Evolutionary conservation across 2,329 filamentous ascomycete genomes (phyloP).

Genomic region (Rhinocladiella mackenziei): DNA sequence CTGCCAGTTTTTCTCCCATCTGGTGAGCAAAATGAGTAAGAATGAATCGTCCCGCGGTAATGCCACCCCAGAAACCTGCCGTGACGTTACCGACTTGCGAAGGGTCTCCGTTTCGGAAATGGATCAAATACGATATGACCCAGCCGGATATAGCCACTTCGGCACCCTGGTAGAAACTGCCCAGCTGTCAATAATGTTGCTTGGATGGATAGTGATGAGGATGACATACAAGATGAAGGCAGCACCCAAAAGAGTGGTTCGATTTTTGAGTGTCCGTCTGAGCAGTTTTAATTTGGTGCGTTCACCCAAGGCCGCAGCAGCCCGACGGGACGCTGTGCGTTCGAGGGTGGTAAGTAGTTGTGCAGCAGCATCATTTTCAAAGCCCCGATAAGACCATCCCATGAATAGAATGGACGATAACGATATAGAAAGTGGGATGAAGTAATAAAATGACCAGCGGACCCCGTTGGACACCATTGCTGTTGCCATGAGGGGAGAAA

Average conservation of each 20-base stretch:
- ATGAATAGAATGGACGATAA: constrained; percentile 55
- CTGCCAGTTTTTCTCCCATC: constrained; percentile 67
- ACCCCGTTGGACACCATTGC: constrained; percentile 60
- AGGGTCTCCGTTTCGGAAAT: constrained; percentile 65
- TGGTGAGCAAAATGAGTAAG: constrained; percentile 63
- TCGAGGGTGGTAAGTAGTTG: constrained; percentile 43
- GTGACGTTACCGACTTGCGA: constrained; percentile 74
- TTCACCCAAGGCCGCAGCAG: constrained; percentile 31
- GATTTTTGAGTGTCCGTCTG: constrained; percentile 50
- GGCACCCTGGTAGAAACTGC: constrained; percentile 68
- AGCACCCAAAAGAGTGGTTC: constrained; percentile 67
- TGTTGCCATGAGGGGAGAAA: constrained; percentile 70
- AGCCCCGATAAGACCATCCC: constrained; percentile 66
- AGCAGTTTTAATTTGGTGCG: constrained; percentile 35
- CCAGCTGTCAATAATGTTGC: constrained; percentile 1
- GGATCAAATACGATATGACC: constrained; percentile 81
- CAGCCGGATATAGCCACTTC: constrained; percentile 81
- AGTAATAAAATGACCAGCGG: constrained; percentile 69
- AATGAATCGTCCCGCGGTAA: constrained; percentile 70
- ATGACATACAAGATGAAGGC: constrained; percentile 65
- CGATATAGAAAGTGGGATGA: constrained; percentile 59
- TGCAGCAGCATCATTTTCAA: constrained; percentile 57
- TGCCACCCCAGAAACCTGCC: constrained; percentile 59
- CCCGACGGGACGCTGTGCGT: constrained; percentile 41
- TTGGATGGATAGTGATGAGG: background rate